These are phyloP conservation scores for Solanum tarijense DNA, from an alignment of 257 asterid species.

Conservation along the genomic window DNA sequence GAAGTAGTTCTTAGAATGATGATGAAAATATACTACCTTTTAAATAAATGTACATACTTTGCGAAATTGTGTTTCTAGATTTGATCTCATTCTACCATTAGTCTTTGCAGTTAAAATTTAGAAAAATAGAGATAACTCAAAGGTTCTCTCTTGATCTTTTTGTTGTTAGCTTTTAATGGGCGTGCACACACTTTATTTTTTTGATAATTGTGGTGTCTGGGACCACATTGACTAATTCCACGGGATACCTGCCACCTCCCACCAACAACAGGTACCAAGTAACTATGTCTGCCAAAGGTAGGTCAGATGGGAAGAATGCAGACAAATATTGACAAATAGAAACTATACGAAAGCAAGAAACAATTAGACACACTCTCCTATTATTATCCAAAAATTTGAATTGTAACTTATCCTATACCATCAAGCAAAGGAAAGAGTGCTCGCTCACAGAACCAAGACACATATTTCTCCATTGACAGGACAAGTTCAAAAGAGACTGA, in stretches of 20 bases:
- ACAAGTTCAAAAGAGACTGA: neutral
- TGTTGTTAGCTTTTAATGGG: neutral
- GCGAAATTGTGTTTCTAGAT: neutral
- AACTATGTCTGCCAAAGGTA: no score
- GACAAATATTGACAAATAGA: neutral
- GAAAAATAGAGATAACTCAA: neutral
- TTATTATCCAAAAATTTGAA: neutral
- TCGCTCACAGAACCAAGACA: neutral
- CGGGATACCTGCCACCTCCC: neutral
- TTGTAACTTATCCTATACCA: neutral
- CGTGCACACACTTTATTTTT: neutral
- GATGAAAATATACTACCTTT: neutral
- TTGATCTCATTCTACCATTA: neutral
- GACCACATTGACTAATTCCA: neutral
- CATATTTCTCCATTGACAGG: neutral
- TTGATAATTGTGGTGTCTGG: neutral
- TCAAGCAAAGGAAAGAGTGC: neutral
- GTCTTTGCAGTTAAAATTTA: neutral
- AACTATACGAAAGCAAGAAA: neutral
- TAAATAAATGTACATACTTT: neutral
- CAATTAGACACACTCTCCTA: neutral
- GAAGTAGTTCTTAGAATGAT: neutral
- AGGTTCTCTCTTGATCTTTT: neutral
- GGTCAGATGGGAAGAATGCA: no score
- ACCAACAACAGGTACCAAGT: no score